Percentiles rank a stretch among this genome's conserved stretches.
phyloP scores from a whole-genome alignment of 108 stramenopile species.

The Schizochytrium sp. region DNA sequence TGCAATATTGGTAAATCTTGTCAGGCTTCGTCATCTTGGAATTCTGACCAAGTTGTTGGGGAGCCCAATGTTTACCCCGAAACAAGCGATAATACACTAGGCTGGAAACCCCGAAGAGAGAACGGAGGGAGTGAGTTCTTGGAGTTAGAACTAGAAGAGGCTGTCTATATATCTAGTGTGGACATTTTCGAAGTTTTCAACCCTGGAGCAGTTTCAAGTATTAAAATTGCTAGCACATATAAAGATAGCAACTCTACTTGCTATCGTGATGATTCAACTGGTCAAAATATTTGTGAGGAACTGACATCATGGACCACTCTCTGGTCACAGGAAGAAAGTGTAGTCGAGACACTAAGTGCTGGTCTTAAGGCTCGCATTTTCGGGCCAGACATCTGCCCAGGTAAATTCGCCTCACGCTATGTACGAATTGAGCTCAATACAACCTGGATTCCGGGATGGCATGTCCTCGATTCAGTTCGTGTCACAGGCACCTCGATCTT shows the following conservation, averaged over 20 bases:
- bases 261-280: background rate
- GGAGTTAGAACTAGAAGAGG: background rate
- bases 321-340: background rate
- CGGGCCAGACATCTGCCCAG: background rate
- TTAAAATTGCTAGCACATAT: background rate
- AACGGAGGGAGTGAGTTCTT: background rate
- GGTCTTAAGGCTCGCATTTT: constrained; percentile 3
- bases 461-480: background rate
- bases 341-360: background rate
- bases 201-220: background rate
- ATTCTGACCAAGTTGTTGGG: background rate
- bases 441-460: constrained; percentile 22
- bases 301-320: constrained; percentile 16
- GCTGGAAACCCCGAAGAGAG: constrained; percentile 11
- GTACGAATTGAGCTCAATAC: constrained; percentile 10
- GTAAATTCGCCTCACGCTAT: background rate
- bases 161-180: background rate
- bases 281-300: constrained; percentile 8
- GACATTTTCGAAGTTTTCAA: constrained; percentile 3
- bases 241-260: background rate
- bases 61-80: background rate
- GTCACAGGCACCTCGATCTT: background rate
- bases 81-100: background rate
- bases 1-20: background rate
- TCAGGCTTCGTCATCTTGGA: background rate